Percentiles rank a stretch among this genome's conserved stretches.
Evolutionary conservation across 2,329 filamentous ascomycete genomes (phyloP).

Genomic region (Penicillium olsonii): DNA sequence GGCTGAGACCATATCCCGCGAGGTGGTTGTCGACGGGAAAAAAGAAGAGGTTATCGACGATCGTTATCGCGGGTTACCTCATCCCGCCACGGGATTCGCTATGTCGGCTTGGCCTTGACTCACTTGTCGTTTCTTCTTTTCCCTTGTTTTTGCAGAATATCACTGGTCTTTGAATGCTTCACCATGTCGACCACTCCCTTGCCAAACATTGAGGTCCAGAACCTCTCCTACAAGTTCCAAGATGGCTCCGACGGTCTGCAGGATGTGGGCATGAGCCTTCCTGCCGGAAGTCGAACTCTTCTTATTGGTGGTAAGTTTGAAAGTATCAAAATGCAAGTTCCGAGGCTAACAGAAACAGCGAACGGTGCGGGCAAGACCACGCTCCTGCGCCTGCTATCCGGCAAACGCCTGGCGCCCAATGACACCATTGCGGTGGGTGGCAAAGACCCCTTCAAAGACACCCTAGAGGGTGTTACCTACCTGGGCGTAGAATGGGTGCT

Average conservation of each 20-base stretch:
- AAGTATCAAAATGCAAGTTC: neutral
- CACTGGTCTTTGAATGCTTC: neutral
- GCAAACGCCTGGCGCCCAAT: conserved; percentile 85
- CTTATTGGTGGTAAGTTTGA: conserved; percentile 72
- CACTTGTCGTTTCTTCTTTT: neutral
- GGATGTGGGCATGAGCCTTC: conserved; percentile 73
- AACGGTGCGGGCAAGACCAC: conserved; percentile 98
- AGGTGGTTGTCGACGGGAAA: conserved; percentile 14
- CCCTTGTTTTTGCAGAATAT: no score
- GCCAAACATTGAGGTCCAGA: conserved; percentile 70
- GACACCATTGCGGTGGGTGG: conserved; percentile 75
- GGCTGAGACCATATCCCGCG: conserved; percentile 29
- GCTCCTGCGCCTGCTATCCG: conserved; percentile 87
- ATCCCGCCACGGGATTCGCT: neutral
- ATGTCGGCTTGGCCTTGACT: neutral
- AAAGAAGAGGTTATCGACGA: conserved; percentile 1
- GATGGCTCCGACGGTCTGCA: conserved; percentile 78
- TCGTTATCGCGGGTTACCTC: conserved; percentile 10
- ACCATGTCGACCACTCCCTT: conserved; percentile 29
- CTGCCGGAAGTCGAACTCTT: conserved; percentile 80
- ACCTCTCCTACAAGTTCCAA: conserved; percentile 85
- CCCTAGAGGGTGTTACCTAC: conserved; percentile 92
- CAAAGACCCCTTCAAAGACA: conserved; percentile 87
- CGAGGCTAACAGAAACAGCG: conserved; percentile 49
- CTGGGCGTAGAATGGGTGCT: conserved; percentile 97